A percentile compares a stretch with the other conserved stretches of the same genome.
phyloP scores from a whole-genome alignment of 1,139 yeast genomes.

The Blastobotrys petasosporus region DNA sequence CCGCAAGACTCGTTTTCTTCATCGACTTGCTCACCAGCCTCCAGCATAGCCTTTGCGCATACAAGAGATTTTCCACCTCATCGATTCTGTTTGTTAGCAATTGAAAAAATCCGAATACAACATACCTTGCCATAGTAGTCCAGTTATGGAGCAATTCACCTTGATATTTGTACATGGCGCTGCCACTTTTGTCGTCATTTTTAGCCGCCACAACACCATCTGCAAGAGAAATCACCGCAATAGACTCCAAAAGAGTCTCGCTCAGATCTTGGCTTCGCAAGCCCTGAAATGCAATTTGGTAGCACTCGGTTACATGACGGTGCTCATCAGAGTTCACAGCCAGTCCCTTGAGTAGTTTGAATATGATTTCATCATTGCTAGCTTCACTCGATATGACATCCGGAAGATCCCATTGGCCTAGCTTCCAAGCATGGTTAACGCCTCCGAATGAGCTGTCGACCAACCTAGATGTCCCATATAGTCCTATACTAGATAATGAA shows the following conservation, averaged over 20 bases:
- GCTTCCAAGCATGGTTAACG: conserved; percentile 62
- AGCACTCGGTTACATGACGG: too few species aligned
- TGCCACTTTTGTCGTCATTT: conserved; percentile 3
- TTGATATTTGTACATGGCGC: conserved; percentile 1
- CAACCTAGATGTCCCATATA: conserved; percentile 44
- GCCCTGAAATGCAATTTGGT: too few species aligned
- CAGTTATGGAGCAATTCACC: background rate
- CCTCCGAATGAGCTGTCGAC: conserved; percentile 12
- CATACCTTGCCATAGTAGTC: conserved; percentile 5
- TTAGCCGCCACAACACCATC: background rate
- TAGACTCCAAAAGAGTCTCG: too few species aligned
- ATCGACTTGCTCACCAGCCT: conserved; percentile 1
- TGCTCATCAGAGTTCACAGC: too few species aligned
- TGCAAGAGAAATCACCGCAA: background rate
- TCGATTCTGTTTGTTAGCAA: conserved; percentile 11
- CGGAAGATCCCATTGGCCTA: conserved; percentile 67
- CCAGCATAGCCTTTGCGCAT: conserved; percentile 24
- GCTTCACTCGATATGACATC: conserved; percentile 17
- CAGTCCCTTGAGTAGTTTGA: conserved; percentile 42
- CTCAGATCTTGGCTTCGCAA: too few species aligned
- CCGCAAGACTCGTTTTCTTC: background rate
- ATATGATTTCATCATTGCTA: conserved; percentile 42
- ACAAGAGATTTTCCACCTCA: conserved; percentile 18
- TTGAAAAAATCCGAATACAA: background rate
- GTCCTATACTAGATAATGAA: conserved; percentile 43